Conservation (phyloP, 148 eudicot genomes). For the Rheum nobile region DNA sequence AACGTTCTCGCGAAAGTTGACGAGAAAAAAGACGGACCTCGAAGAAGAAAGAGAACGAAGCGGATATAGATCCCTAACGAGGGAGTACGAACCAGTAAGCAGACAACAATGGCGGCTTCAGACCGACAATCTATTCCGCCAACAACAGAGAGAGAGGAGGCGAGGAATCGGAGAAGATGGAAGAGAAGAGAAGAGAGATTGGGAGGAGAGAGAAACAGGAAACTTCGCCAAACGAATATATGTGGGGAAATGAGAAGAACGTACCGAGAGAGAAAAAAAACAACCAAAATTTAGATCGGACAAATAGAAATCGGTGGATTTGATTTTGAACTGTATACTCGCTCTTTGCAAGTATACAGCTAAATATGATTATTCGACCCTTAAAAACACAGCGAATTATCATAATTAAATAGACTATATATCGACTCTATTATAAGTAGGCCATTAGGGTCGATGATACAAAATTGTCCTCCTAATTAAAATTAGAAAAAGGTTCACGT, state of each 20-base stretch:
- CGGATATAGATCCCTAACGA: background rate
- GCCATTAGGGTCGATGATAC: no score
- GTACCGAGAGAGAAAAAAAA: background rate
- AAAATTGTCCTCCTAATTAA: no score
- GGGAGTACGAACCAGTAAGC: background rate
- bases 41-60: background rate
- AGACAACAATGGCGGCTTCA: conserved; percentile 5
- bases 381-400: no score
- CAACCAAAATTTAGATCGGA: background rate
- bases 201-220: background rate
- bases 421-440: background rate
- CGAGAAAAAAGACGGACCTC: background rate
- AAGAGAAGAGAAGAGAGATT: background rate
- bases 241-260: background rate
- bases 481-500: no score
- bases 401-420: conserved; percentile 14
- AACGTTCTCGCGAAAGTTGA: background rate
- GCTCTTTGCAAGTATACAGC: background rate
- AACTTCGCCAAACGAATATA: background rate
- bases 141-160: background rate
- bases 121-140: background rate
- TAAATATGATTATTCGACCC: background rate
- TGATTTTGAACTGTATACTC: conserved; percentile 6
- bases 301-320: background rate
- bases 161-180: background rate